These are phyloP conservation scores for Haematococcus sp. DNA, from an alignment of 139 green algal genomes.

Conservation along the genomic window DNA sequence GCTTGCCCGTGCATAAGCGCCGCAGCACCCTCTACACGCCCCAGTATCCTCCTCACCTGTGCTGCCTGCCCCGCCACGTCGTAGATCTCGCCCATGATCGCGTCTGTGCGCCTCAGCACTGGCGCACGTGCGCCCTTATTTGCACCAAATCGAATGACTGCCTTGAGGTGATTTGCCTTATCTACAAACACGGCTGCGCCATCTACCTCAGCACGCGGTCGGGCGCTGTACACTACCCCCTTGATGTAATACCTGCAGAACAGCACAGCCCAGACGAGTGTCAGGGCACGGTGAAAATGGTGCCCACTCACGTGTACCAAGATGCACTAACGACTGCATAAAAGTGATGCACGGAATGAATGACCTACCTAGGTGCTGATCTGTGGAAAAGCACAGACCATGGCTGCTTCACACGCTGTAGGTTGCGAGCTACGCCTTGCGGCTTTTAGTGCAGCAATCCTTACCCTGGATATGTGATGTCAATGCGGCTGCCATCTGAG, in stretches of 20 bases:
- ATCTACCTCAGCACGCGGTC: constrained; percentile 49
- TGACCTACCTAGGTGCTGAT: too few species aligned
- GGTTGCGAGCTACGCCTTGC: too few species aligned
- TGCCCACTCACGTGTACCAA: too few species aligned
- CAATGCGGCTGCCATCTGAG: constrained; percentile 59
- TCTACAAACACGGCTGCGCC: constrained; percentile 53
- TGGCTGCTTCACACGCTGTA: too few species aligned
- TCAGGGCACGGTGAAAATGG: too few species aligned
- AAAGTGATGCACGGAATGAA: too few species aligned
- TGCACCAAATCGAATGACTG: constrained; percentile 49
- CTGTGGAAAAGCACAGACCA: too few species aligned
- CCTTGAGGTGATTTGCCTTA: constrained; percentile 36
- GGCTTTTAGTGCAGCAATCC: not conserved
- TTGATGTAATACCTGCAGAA: constrained; percentile 54
- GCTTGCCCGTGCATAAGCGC: not conserved
- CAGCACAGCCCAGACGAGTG: too few species aligned
- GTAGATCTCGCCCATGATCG: constrained; percentile 61
- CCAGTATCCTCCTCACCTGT: constrained; percentile 9
- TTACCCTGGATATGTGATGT: constrained; percentile 60
- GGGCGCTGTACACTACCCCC: constrained; percentile 39
- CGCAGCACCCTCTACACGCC: too few species aligned
- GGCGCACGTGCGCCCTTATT: constrained; percentile 31
- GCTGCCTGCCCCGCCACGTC: constrained; percentile 8
- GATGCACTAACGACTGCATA: too few species aligned
- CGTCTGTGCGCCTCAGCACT: constrained; percentile 56